Base-by-base conservation (phyloP, 805 yeast genomes). In the Lipomyces lipofer region DNA sequence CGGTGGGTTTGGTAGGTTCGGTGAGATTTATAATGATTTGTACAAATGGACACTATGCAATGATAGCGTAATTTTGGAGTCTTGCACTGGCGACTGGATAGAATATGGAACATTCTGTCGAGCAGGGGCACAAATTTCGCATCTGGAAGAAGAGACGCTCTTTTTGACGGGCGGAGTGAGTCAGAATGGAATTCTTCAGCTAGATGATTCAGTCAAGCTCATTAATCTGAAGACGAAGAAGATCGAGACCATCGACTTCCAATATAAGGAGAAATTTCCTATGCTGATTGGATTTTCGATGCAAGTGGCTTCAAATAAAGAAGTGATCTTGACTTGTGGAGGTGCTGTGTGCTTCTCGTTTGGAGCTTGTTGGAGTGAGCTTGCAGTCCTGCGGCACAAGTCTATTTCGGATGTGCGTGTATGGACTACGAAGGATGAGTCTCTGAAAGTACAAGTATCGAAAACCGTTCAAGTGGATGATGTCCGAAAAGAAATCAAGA, bases 261-360 rank as follows among this genome's bases (percentile, higher is more conserved):
- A 40, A 3, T 43, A 29, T 13, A 12, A 33, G 12, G 29, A 22
- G 5, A 24, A 51, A n/a, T 35, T 35, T 19, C 64, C 64, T 12
- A 42, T 60, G 53, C 50, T 60, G 25, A 40, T 56, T 10, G 60
- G 62, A 7, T 50, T 43, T n/a, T 24, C 36, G 7, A 9, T 59
- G 48, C 35, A 36, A 8, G 53, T 60, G 61, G 4, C 47, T 67
- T 5, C 43, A 52, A 40, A 65, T 0, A 59, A 66, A n/a, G 67
- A 69, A 17, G 40, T 84, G 1, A 19, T 81, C 1, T 40, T 86
- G 1, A 71, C 77, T 3, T 89, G 90, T 25, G 90, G 95, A 2
- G 95, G 95, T 2, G 91, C 86, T 0, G 88, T 86, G 1, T 87
- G 95, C 65, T 87, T 84, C 60, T 85, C 91, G 0, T 88, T 86